These are phyloP conservation scores for Mangifera indica DNA, from an alignment of 345 rosid species.

Conservation along the genomic window DNA sequence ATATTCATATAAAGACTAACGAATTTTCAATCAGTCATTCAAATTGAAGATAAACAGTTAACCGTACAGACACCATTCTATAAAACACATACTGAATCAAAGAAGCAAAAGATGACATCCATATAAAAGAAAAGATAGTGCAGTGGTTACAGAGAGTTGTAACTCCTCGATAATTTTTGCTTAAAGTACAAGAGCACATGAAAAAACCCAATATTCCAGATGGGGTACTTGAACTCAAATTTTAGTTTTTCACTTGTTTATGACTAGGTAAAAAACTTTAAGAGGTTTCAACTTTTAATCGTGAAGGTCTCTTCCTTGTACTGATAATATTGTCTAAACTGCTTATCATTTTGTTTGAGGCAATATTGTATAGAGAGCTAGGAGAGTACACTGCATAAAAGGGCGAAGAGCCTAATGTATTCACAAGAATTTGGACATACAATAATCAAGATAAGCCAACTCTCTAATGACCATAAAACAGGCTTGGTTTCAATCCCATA, in stretches of 20 bases:
- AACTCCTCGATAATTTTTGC: neutral
- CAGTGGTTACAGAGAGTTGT: neutral
- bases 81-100: neutral
- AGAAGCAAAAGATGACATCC: neutral
- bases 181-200: neutral
- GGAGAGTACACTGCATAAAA: neutral
- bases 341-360: neutral
- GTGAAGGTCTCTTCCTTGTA: neutral
- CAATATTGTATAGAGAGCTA: neutral
- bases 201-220: neutral
- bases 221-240: neutral
- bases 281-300: neutral
- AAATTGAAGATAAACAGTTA: neutral
- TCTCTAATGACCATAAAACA: neutral
- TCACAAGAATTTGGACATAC: neutral
- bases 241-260: neutral
- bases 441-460: neutral
- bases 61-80: neutral
- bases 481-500: no score
- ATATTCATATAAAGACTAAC: neutral
- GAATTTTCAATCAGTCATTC: neutral
- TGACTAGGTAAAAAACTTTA: neutral
- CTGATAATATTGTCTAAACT: neutral
- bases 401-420: neutral
- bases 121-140: neutral